Evolutionary conservation across 2,329 filamentous ascomycete species (phyloP).

Genomic region (Fusarium tricinctum): DNA sequence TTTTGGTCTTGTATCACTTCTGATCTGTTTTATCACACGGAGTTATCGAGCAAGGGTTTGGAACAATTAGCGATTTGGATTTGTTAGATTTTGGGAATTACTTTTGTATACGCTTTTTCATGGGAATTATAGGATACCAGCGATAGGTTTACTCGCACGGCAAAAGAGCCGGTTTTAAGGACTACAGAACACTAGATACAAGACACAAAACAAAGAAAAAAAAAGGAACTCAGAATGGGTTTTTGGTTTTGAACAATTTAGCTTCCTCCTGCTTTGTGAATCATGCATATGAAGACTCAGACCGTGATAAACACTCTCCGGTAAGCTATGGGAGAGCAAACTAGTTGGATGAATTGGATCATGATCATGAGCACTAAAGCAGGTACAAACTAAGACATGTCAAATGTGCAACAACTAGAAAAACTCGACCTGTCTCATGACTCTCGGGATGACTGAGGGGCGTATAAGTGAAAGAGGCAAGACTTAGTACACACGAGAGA

Average conservation of each 20-base stretch:
- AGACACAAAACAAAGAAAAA: slow-evolving; percentile 40
- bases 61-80: slow-evolving; percentile 33
- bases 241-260: slow-evolving; percentile 26
- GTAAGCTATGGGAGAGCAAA: not conserved
- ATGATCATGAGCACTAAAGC: slow-evolving; percentile 25
- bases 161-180: slow-evolving; percentile 23
- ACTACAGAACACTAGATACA: slow-evolving; percentile 43
- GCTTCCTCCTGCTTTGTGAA: not conserved
- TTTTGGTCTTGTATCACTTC: slow-evolving; percentile 45
- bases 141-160: slow-evolving; percentile 11
- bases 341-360: not conserved
- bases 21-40: slow-evolving; percentile 23
- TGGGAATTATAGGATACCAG: slow-evolving; percentile 31
- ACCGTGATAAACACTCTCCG: not conserved
- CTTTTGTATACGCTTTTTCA: slow-evolving; percentile 9
- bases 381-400: slow-evolving; percentile 18
- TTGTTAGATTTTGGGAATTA: slow-evolving; percentile 24
- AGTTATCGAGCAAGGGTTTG: slow-evolving; percentile 19
- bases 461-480: slow-evolving; percentile 2
- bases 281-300: not conserved
- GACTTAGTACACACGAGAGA: not conserved
- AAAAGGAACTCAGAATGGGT: slow-evolving; percentile 35
- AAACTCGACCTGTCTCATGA: slow-evolving; percentile 33
- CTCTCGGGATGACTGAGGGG: slow-evolving; percentile 15
- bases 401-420: slow-evolving; percentile 1